phyloP scores from a whole-genome alignment of 495 filamentous ascomycete species.

The Bathelium albidoporum region DNA sequence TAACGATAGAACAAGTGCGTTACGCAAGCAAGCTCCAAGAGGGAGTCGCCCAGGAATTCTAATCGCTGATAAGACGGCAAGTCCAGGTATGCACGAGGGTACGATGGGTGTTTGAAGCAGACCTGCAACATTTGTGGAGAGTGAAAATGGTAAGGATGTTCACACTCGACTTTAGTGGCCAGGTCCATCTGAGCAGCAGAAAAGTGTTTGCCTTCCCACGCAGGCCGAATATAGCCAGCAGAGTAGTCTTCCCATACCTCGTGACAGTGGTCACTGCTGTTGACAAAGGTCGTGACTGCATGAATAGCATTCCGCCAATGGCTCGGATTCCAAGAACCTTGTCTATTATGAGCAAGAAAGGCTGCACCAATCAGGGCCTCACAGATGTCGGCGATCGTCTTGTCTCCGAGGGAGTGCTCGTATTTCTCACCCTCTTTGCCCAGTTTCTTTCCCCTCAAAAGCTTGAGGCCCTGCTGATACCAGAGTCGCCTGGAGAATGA shows the following conservation, averaged over 20 bases:
- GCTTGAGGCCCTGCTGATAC: conserved; percentile 70
- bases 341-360: conserved; percentile 50
- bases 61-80: conserved; percentile 86
- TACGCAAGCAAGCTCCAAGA: conserved; percentile 82
- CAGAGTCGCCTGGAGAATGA: conserved; percentile 69
- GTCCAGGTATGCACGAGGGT: conserved; percentile 56
- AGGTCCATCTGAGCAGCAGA: conserved; percentile 58
- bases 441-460: conserved; percentile 50
- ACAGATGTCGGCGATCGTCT: conserved; percentile 93
- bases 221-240: conserved; percentile 56
- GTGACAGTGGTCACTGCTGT: conserved; percentile 56
- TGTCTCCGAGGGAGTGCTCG: conserved; percentile 69
- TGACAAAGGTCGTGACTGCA: conserved; percentile 70
- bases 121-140: conserved; percentile 68
- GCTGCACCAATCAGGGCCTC: conserved; percentile 91
- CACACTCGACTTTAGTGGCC: conserved; percentile 50
- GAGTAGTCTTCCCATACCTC: conserved; percentile 62
- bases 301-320: conserved; percentile 72
- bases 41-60: conserved; percentile 85
- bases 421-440: conserved; percentile 47
- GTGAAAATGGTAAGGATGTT: conserved; percentile 70
- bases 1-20: conserved; percentile 67
- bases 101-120: conserved; percentile 84
- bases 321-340: conserved; percentile 27
- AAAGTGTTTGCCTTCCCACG: conserved; percentile 53